phyloP scores from a whole-genome alignment of 805 yeast species.

The Candida nemodendra region DNA sequence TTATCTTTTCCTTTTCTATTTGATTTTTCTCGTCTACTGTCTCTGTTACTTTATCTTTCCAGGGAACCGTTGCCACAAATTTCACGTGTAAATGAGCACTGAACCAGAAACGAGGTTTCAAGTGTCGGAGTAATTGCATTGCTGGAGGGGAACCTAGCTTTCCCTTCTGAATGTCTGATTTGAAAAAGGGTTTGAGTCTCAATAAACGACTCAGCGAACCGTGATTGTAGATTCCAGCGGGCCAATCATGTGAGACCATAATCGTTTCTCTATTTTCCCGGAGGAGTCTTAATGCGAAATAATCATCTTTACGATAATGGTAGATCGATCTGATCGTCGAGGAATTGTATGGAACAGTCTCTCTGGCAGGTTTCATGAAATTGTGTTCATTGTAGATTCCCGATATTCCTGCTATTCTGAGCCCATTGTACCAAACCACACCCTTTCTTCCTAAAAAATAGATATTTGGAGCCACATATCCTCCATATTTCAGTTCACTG shows the following conservation, averaged over 20 bases:
- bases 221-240: conserved; percentile 64
- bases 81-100: conserved; percentile 85
- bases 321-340: conserved; percentile 57
- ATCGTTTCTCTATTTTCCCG: conserved; percentile 41
- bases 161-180: conserved; percentile 55
- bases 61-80: conserved; percentile 55
- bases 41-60: conserved; percentile 10
- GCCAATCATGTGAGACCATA: conserved; percentile 92
- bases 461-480: conserved; percentile 89
- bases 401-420: conserved; percentile 76
- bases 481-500: conserved; percentile 74
- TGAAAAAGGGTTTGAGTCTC: conserved; percentile 63
- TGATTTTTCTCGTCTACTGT: conserved; percentile 2
- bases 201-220: conserved; percentile 60
- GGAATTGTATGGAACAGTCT: conserved; percentile 47
- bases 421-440: conserved; percentile 69
- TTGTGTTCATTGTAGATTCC: conserved; percentile 71
- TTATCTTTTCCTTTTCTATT: conserved; percentile 1
- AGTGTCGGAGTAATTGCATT: conserved; percentile 46
- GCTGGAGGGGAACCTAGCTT: conserved; percentile 73
- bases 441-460: conserved; percentile 82
- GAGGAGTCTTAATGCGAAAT: conserved; percentile 51
- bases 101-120: conserved; percentile 77
- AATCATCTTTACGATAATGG: conserved; percentile 70
- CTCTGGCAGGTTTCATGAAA: conserved; percentile 41